phyloP scores from a whole-genome alignment of 805 yeast species.

The Zygotorulaspora sp. region DNA sequence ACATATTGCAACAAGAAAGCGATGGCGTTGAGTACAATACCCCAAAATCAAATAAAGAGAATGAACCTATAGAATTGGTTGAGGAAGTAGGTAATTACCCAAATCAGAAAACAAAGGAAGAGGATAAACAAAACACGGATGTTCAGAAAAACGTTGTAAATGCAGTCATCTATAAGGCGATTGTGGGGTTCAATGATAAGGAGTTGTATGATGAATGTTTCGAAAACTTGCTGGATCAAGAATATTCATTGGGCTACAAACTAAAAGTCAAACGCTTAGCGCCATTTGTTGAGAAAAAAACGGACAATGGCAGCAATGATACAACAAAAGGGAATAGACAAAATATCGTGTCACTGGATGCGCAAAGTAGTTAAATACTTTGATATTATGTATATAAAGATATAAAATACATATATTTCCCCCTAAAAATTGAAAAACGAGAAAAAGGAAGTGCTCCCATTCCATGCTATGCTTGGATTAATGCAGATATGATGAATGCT shows the following conservation, averaged over 20 bases:
- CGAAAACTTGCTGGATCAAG: constrained; percentile 27
- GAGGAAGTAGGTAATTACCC: constrained; percentile 5
- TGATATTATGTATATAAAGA: too few species aligned
- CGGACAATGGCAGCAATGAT: not conserved
- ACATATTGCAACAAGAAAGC: constrained; percentile 1
- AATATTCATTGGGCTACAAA: constrained; percentile 30
- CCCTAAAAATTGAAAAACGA: too few species aligned
- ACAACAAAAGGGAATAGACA: constrained; percentile 1
- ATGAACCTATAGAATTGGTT: not conserved
- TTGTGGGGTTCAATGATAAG: constrained; percentile 33
- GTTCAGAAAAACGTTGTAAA: constrained; percentile 22
- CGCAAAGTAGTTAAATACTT: too few species aligned
- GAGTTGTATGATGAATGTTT: constrained; percentile 28
- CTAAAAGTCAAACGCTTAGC: constrained; percentile 24
- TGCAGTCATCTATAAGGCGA: constrained; percentile 32
- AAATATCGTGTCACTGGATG: too few species aligned
- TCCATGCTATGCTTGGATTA: too few species aligned
- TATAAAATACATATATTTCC: too few species aligned
- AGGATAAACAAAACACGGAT: constrained; percentile 9
- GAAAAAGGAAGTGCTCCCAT: too few species aligned
- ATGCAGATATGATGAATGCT: too few species aligned
- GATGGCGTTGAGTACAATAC: not conserved
- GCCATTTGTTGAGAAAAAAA: constrained; percentile 22
- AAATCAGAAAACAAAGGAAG: not conserved
- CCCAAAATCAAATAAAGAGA: not conserved